Percentiles rank a stretch among this genome's conserved stretches.
Conservation (phyloP, 495 filamentous ascomycete genomes). For the Penicillium turbatum region DNA sequence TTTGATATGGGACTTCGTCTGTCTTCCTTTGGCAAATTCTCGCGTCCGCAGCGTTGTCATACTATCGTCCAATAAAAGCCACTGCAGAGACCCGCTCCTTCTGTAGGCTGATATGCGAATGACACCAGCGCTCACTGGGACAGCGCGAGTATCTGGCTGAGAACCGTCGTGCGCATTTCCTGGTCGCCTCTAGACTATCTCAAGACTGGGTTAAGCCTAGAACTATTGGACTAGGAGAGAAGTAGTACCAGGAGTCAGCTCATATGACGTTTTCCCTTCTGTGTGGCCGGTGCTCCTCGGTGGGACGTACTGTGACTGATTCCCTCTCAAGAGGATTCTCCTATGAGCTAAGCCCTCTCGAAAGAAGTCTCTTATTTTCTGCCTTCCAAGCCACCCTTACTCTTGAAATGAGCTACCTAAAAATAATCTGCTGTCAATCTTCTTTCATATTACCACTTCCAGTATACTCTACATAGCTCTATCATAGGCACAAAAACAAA, state of each 20-base stretch:
- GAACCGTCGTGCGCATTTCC: no score
- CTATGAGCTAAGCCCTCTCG: not conserved
- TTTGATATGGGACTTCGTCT: no score
- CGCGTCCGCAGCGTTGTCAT: not conserved
- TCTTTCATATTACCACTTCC: not conserved
- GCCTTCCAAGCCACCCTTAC: not conserved
- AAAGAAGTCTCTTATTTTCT: constrained; percentile 1
- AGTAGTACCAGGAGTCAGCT: constrained; percentile 2
- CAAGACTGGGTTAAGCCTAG: constrained; percentile 4
- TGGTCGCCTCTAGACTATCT: constrained; percentile 1
- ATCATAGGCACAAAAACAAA: constrained; percentile 3
- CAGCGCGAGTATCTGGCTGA: not conserved
- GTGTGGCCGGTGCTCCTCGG: constrained; percentile 5
- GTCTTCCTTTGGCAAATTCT: no score
- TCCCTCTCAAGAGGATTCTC: constrained; percentile 8
- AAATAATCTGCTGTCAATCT: not conserved
- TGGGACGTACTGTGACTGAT: constrained; percentile 1
- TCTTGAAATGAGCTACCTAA: not conserved
- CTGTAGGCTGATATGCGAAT: not conserved
- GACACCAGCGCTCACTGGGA: not conserved
- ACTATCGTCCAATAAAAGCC: constrained; percentile 3
- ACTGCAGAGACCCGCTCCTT: constrained; percentile 3
- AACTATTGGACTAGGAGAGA: constrained; percentile 10
- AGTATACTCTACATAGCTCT: constrained; percentile 1
- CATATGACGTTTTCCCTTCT: not conserved